Percentiles rank a stretch among this genome's conserved stretches.
These are phyloP conservation scores for Exutisphaerella laricina DNA, from an alignment of 2,329 filamentous ascomycete genomes.

Conservation along the genomic window DNA sequence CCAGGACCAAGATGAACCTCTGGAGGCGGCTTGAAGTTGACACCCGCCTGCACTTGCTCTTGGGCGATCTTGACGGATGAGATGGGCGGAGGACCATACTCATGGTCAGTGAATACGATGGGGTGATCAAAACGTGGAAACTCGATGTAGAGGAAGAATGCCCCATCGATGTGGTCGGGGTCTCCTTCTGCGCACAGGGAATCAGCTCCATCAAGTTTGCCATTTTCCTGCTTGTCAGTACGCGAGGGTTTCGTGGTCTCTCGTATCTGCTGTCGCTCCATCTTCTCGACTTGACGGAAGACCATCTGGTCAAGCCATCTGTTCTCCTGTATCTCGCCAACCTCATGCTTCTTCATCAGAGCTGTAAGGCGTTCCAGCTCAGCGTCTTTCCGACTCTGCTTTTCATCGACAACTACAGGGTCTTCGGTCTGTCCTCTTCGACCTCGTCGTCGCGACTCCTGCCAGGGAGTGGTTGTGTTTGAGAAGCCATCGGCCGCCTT, in stretches of 20 bases:
- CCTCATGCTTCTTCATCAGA: conserved; percentile 94
- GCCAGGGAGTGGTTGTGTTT: conserved; percentile 70
- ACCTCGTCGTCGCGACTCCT: conserved; percentile 50
- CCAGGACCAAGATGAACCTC: conserved; percentile 88
- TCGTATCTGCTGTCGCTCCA: conserved; percentile 37
- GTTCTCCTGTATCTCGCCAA: conserved; percentile 88
- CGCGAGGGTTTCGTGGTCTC: conserved; percentile 30
- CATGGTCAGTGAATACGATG: conserved; percentile 88
- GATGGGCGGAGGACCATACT: conserved; percentile 80
- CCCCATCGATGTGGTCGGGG: conserved; percentile 49
- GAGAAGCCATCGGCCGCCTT: conserved; percentile 80
- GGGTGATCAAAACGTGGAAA: conserved; percentile 93
- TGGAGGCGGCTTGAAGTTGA: conserved; percentile 71
- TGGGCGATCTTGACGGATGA: conserved; percentile 55
- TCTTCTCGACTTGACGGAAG: conserved; percentile 80
- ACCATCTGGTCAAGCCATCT: conserved; percentile 96
- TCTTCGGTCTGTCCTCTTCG: conserved; percentile 50
- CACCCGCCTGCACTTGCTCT: conserved; percentile 58
- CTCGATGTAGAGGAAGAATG: conserved; percentile 82
- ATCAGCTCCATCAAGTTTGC: conserved; percentile 9
- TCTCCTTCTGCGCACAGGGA: conserved; percentile 35
- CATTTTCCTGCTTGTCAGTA: conserved; percentile 3
- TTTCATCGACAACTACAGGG: conserved; percentile 49
- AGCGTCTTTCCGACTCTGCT: conserved; percentile 41
- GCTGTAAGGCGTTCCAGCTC: conserved; percentile 86